Base-by-base conservation (phyloP, 805 yeast genomes). In the Wickerhamiella bombiphila region DNA sequence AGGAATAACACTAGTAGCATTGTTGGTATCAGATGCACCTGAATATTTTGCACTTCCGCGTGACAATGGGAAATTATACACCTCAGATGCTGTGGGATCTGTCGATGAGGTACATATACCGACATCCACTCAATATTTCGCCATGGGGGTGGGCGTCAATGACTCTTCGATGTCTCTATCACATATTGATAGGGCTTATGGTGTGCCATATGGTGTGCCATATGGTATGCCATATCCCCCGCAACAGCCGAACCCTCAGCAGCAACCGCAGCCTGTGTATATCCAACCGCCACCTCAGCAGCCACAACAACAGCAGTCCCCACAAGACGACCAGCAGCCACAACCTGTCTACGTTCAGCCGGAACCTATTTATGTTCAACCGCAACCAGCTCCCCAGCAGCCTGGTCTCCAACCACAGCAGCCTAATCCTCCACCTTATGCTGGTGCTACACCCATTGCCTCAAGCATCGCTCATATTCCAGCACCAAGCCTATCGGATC, bases 331-430 rank as follows among this genome's bases (percentile, higher is more conserved):
- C 13, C 24, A 32, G 17, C 25, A 35, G 13, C 15, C n/a, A 4
- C 37, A 35, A 19, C 37, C 37, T 13, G 35, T 16, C 17, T 35
- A 35, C 17, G 15, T 9, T 8, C 37, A 34, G 21, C 37, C 37
- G 7, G 37, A 34, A 34, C 37, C 37, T 5, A 9, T 8, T 11
- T 29, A 24, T 14, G 30, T 8, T 5, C 37, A 35, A 17, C 37
- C 37, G n/a, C 37, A 25, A 14, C 15, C 15, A 14, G 15, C 15
- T 11, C 8, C 8, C 16, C 15, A 29, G 28, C 34, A 28, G 34
- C 34, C 38, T 7, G 24, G 11, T 17, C 30, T 29, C 39, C 24
- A 17, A 25, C 33, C 24, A 19, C 38, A 15, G 13, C 29, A 21
- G 28, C 37, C 37, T 11, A n/a, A 16, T 11, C 20, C 17, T 19